Percentiles rank a stretch among this genome's conserved stretches.
Evolutionary conservation across 2,329 filamentous ascomycete genomes (phyloP).

Genomic region (Zymoseptoria crescenta): DNA sequence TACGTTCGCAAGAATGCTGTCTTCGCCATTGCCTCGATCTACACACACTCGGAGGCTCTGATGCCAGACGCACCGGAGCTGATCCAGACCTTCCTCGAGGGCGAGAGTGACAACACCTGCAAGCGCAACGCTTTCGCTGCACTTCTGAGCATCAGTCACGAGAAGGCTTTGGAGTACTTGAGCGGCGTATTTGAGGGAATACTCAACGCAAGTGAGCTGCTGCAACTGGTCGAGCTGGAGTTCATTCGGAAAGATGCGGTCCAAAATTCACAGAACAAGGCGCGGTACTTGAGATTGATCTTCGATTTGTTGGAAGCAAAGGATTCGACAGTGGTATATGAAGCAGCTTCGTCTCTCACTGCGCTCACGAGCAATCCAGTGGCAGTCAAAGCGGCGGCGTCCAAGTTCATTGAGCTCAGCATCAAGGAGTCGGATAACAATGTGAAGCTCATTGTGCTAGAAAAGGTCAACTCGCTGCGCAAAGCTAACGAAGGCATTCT

Average conservation of each 20-base stretch:
- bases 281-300: conserved; percentile 84
- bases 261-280: conserved; percentile 90
- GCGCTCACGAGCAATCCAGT: conserved; percentile 93
- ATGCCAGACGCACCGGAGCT: conserved; percentile 95
- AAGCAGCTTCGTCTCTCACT: conserved; percentile 90
- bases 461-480: conserved; percentile 81
- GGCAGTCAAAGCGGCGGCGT: conserved; percentile 90
- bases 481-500: conserved; percentile 84
- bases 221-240: conserved; percentile 89
- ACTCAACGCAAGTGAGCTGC: conserved; percentile 84
- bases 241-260: conserved; percentile 98
- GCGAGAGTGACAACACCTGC: conserved; percentile 89
- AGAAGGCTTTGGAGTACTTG: conserved; percentile 82
- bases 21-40: conserved; percentile 88
- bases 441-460: conserved; percentile 95
- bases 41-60: conserved; percentile 77
- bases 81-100: conserved; percentile 78
- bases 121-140: conserved; percentile 97
- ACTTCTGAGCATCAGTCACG: conserved; percentile 82
- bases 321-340: conserved; percentile 91
- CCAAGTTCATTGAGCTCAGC: conserved; percentile 92
- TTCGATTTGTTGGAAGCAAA: conserved; percentile 92
- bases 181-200: conserved; percentile 87
- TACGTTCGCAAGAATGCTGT: conserved; percentile 98
- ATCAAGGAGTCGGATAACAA: conserved; percentile 99